Conservation (phyloP, 2,329 filamentous ascomycete species). For the Diaporthe vexans region DNA sequence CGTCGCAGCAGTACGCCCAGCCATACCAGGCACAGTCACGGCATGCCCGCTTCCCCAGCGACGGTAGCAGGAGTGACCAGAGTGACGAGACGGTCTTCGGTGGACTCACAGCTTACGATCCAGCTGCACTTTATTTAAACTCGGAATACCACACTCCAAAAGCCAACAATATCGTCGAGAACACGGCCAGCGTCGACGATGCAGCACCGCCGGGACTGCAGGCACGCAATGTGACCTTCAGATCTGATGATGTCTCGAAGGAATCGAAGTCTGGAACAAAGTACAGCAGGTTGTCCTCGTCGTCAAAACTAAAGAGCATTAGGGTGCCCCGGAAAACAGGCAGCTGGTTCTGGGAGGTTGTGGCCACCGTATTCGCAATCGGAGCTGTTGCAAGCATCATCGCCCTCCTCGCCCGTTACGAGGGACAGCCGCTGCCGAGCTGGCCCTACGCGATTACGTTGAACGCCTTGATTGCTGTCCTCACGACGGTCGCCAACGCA, state of each 20-base stretch:
- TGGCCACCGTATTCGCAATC: conserved; percentile 47
- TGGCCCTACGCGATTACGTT: conserved; percentile 52
- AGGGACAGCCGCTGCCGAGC: conserved; percentile 47
- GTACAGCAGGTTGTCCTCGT: conserved; percentile 5
- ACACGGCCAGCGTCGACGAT: neutral
- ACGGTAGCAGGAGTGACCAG: conserved; percentile 7
- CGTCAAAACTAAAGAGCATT: neutral
- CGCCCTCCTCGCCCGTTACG: conserved; percentile 49
- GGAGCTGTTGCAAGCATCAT: conserved; percentile 49
- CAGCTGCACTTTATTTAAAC: conserved; percentile 1
- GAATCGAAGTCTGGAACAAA: neutral
- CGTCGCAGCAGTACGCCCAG: neutral
- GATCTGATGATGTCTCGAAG: neutral
- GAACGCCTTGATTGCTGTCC: conserved; percentile 51
- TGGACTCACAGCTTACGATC: neutral
- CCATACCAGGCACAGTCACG: neutral
- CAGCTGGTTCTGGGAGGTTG: conserved; percentile 49
- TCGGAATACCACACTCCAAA: neutral
- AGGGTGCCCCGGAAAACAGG: conserved; percentile 41
- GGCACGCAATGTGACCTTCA: neutral
- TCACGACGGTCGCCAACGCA: conserved; percentile 49
- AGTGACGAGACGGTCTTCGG: conserved; percentile 19
- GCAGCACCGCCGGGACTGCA: neutral
- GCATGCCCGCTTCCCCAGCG: conserved; percentile 17
- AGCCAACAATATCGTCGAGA: neutral